phyloP scores from a whole-genome alignment of 768 basidiomycete genomes.

The Clavulina sp. region DNA sequence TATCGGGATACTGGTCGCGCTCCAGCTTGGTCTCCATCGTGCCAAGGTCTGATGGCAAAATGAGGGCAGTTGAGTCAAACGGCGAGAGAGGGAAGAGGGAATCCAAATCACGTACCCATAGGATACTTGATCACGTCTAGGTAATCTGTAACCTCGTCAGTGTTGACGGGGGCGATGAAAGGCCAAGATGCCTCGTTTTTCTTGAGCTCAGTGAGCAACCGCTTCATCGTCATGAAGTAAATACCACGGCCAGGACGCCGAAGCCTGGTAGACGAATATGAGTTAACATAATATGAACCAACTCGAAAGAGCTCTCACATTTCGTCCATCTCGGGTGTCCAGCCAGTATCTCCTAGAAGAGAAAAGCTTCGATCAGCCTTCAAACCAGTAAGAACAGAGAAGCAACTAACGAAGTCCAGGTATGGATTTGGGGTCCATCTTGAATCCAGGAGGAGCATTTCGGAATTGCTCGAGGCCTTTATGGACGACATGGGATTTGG shows the following conservation, averaged over 20 bases:
- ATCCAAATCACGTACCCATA: constrained; percentile 51
- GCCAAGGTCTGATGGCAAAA: constrained; percentile 41
- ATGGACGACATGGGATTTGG: constrained; percentile 72
- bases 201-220: constrained; percentile 60
- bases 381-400: background rate
- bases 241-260: constrained; percentile 34
- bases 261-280: constrained; percentile 21
- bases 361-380: constrained; percentile 10
- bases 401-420: constrained; percentile 65
- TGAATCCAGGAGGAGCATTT: constrained; percentile 32
- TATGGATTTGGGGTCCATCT: constrained; percentile 55
- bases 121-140: constrained; percentile 76
- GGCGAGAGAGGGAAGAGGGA: background rate
- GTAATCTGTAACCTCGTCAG: constrained; percentile 70
- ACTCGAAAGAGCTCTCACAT: too few relatives aligned
- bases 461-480: constrained; percentile 63
- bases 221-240: constrained; percentile 43
- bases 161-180: constrained; percentile 65
- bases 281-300: too few relatives aligned
- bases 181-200: constrained; percentile 74
- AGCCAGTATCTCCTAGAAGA: constrained; percentile 65
- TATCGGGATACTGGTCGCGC: constrained; percentile 58
- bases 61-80: background rate
- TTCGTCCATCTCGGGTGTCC: constrained; percentile 69
- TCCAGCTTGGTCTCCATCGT: constrained; percentile 88